Percentiles rank a stretch among this genome's conserved stretches.
phyloP scores from a whole-genome alignment of 208 protist species.

The Crithidia acanthocephali region DNA sequence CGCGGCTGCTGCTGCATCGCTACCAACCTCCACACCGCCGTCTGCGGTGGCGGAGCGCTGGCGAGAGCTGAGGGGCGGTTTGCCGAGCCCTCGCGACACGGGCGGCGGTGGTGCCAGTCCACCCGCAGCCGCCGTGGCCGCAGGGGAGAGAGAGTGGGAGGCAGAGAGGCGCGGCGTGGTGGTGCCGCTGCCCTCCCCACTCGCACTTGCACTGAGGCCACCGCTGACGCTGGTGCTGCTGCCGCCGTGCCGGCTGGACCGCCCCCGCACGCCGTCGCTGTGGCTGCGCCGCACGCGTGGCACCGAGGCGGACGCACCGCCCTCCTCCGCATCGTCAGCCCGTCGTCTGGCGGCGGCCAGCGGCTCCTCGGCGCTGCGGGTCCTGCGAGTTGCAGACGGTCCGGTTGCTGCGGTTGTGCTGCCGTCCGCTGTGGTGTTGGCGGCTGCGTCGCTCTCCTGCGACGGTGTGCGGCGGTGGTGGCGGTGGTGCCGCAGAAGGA shows the following conservation, averaged over 20 bases:
- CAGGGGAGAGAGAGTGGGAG: conserved; percentile 22
- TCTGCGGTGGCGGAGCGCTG: conserved; percentile 19
- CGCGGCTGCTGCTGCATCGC: too few relatives aligned
- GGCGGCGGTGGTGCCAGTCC: conserved; percentile 27
- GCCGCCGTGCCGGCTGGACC: conserved; percentile 1
- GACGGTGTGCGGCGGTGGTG: conserved; percentile 22
- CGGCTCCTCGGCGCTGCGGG: conserved; percentile 37
- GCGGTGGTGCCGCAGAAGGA: background rate
- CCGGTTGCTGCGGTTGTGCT: background rate
- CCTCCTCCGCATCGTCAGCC: background rate
- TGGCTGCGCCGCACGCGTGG: conserved; percentile 26
- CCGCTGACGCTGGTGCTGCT: background rate
- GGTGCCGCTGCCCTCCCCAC: conserved; percentile 1
- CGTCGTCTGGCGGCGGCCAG: conserved; percentile 9
- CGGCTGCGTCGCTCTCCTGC: conserved; percentile 11
- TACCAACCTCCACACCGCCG: background rate
- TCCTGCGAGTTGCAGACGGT: conserved; percentile 14
- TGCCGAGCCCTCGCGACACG: conserved; percentile 38
- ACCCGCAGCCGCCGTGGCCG: conserved; percentile 4
- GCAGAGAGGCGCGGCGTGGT: conserved; percentile 11
- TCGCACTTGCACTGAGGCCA: background rate
- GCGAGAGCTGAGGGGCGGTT: conserved; percentile 60
- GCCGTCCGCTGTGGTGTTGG: background rate
- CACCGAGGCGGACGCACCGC: background rate
- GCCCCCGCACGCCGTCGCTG: conserved; percentile 22